Evolutionary conservation across 768 basidiomycete genomes (phyloP), one percentile per base, ranked within the genome.

Genomic region (Lentinula detonsa): DNA sequence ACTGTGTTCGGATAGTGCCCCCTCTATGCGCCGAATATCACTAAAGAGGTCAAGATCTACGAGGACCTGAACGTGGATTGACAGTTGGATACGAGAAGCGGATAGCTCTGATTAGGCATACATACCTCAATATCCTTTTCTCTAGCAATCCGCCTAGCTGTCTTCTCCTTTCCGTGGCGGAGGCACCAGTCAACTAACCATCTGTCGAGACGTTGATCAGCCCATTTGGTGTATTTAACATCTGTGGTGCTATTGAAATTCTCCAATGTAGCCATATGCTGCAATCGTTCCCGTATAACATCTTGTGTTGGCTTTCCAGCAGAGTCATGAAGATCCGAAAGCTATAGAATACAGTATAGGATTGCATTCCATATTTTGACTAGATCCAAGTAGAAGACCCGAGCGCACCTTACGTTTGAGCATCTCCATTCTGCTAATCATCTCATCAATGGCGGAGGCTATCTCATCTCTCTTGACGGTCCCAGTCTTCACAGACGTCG

Each of bases 151-250:
- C 79, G 79, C 66, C 79, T 78, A 2, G 97, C 95, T 1, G 93
- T 88, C 66, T 83, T 80, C 65, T 87, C 84, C 67, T 88, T 88
- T 35, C 90, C 93, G 40, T 80, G 84, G 59, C 95, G 80, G 50
- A 98, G 76, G 39, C 88, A 83, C 90, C 96, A 96, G 70, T 99
- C 97, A 2, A 96, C 89, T 37, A 98, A 78, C 88, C 93, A 96
- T 63, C 95, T 77, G 69, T 94, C 89, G 11, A 98, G 75, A 54
- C 93, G 78, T 48, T 79, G 85, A 67, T 91, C 87, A 7, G 88
- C 85, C 92, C 92, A 96, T 35, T 85, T 79, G 21, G 79, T 77
- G 72, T 86, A 90, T 54, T 87, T 85, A 3, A 82, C 77, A 55
- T 79, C 77, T 54, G 72, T 81, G 4, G 81, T 69, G 60, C 71